Conservation (phyloP, 2,329 filamentous ascomycete species). For the Fusarium torulosum region DNA sequence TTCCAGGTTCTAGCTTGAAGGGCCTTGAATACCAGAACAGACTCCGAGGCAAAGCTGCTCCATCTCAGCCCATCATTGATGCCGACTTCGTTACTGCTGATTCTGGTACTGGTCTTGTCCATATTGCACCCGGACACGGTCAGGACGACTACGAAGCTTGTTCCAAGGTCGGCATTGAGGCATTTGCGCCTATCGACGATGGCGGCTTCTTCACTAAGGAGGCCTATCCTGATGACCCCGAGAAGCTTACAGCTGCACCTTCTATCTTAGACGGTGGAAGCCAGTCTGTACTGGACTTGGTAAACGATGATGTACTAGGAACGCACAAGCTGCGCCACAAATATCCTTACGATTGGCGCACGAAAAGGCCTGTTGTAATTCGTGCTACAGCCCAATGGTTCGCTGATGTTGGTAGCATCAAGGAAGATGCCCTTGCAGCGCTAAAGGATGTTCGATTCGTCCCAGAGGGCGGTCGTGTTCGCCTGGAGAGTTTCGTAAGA, state of each 20-base stretch:
- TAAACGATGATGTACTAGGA: conserved; percentile 74
- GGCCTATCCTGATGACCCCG: conserved; percentile 78
- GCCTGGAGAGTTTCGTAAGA: conserved; percentile 87
- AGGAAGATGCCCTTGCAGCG: conserved; percentile 76
- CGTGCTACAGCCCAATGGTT: conserved; percentile 98
- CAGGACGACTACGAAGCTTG: conserved; percentile 96
- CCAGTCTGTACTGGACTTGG: conserved; percentile 75
- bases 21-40: conserved; percentile 77
- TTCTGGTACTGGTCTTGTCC: conserved; percentile 95
- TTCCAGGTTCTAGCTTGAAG: conserved; percentile 75
- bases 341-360: conserved; percentile 98
- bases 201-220: conserved; percentile 83
- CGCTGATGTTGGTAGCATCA: conserved; percentile 88
- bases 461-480: conserved; percentile 77
- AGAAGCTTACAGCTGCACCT: conserved; percentile 73
- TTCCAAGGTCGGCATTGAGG: conserved; percentile 74
- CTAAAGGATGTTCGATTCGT: conserved; percentile 82
- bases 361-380: conserved; percentile 91
- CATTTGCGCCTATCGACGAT: conserved; percentile 86
- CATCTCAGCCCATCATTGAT: conserved; percentile 77
- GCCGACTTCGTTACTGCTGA: conserved; percentile 90
- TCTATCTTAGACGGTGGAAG: conserved; percentile 79
- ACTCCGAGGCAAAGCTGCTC: conserved; percentile 70
- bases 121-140: conserved; percentile 93
- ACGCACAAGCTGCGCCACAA: conserved; percentile 85